A percentile compares a stretch with the other conserved stretches of the same genome.
Evolutionary conservation across 1,139 yeast species (phyloP).

Genomic region (Pichia sp.): DNA sequence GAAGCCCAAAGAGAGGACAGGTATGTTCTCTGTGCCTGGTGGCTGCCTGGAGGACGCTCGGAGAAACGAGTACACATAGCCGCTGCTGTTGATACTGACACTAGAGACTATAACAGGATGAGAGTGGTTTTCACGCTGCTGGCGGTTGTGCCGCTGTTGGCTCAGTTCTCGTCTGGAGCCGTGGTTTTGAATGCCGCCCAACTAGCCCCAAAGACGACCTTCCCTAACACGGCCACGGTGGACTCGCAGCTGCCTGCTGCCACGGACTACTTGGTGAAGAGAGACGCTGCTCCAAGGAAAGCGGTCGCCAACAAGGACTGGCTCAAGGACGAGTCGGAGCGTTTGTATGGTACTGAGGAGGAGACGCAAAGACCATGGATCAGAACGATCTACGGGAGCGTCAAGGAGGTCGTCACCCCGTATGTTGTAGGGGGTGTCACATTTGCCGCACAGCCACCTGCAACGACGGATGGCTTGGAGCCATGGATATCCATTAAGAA

Average conservation of each 20-base stretch:
- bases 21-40: neutral
- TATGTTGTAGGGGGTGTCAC: slow-evolving; percentile 80
- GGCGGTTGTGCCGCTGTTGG: neutral
- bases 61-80: neutral
- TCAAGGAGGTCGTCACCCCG: slow-evolving; percentile 68
- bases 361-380: slow-evolving; percentile 62
- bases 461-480: slow-evolving; percentile 59
- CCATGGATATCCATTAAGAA: slow-evolving; percentile 81
- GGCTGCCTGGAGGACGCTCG: neutral
- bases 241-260: neutral
- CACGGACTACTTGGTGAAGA: slow-evolving; percentile 14
- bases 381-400: slow-evolving; percentile 58
- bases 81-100: no score
- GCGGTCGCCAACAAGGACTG: slow-evolving; percentile 42
- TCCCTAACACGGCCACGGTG: neutral
- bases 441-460: slow-evolving; percentile 67
- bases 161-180: neutral
- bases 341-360: slow-evolving; percentile 27
- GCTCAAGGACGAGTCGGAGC: slow-evolving; percentile 35
- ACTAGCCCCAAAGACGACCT: slow-evolving; percentile 7
- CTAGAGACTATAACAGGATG: neutral
- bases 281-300: slow-evolving; percentile 36
- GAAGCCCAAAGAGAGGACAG: no score
- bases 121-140: neutral
- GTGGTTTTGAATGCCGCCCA: neutral